Conservation (phyloP, 2,329 filamentous ascomycete species). For the Ramularia collo-cygni region DNA sequence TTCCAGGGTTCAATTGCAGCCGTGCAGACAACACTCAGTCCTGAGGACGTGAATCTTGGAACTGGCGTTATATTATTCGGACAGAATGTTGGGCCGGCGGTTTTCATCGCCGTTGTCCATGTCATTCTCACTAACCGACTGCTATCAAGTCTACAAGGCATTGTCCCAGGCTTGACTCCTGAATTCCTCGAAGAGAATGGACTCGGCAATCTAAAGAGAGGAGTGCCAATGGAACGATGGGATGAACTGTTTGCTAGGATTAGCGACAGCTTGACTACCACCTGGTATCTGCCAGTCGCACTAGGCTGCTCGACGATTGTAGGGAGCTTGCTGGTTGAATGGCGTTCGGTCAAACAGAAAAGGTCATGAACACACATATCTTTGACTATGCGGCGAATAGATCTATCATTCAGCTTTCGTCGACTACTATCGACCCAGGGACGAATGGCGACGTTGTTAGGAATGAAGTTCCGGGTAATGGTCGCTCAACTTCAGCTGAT, state of each 20-base stretch:
- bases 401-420: too few species aligned
- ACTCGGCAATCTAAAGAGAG: slow-evolving; percentile 15
- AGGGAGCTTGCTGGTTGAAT: slow-evolving; percentile 24
- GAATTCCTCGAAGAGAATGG: slow-evolving; percentile 11
- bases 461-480: too few species aligned
- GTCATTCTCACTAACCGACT: slow-evolving; percentile 18
- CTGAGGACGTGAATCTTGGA: slow-evolving; percentile 25
- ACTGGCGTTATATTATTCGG: slow-evolving; percentile 30
- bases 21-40: slow-evolving; percentile 25
- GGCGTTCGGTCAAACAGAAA: slow-evolving; percentile 26
- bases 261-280: slow-evolving; percentile 25
- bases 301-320: slow-evolving; percentile 21
- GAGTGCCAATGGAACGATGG: slow-evolving; percentile 8
- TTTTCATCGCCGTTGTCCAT: slow-evolving; percentile 17
- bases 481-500: too few species aligned
- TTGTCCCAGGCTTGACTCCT: background rate
- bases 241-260: slow-evolving; percentile 18
- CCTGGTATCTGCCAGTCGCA: slow-evolving; percentile 21
- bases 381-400: too few species aligned
- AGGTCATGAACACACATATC: too few species aligned
- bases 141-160: slow-evolving; percentile 6
- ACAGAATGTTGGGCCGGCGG: slow-evolving; percentile 17
- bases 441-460: too few species aligned
- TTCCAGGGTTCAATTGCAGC: slow-evolving; percentile 28
- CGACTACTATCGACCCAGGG: too few species aligned